Evolutionary conservation across 2,329 filamentous ascomycete species (phyloP).

Genomic region (Hypomyces rosellus): DNA sequence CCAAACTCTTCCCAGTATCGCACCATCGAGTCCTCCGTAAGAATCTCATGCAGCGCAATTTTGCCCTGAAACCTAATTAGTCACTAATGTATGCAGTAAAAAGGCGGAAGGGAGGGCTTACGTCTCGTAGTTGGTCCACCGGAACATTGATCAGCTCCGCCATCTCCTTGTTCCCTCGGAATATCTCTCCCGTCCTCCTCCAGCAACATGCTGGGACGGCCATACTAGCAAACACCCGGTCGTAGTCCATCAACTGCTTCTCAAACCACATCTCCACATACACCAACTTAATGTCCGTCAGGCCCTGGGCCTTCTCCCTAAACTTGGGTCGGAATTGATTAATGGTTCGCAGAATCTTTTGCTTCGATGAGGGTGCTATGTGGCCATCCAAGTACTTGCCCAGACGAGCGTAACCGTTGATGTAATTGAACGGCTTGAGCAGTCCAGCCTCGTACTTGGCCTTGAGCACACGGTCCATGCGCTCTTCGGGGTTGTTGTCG

Average conservation of each 20-base stretch:
- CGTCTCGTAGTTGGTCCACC: constrained; percentile 84
- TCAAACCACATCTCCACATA: constrained; percentile 99
- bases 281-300: constrained; percentile 91
- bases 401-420: constrained; percentile 87
- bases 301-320: constrained; percentile 82
- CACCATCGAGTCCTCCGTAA: constrained; percentile 90
- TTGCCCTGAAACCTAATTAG: constrained; percentile 61
- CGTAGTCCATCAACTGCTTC: constrained; percentile 91
- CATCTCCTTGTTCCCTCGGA: constrained; percentile 97
- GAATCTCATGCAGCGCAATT: constrained; percentile 89
- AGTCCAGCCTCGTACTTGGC: constrained; percentile 96
- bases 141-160: constrained; percentile 90
- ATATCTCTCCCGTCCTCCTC: constrained; percentile 94
- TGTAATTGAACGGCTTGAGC: constrained; percentile 95
- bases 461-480: constrained; percentile 88
- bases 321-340: constrained; percentile 95
- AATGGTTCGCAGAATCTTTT: constrained; percentile 86
- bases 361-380: constrained; percentile 72
- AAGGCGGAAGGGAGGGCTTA: constrained; percentile 39
- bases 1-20: constrained; percentile 99
- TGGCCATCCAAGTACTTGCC: constrained; percentile 89
- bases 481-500: constrained; percentile 79
- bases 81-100: neutral
- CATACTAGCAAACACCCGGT: constrained; percentile 98
- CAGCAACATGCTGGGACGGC: constrained; percentile 96